Evolutionary conservation across 1,139 yeast species (phyloP), one percentile per base, ranked within the genome.

Genomic region (Pneumocystis oryctolagi): DNA sequence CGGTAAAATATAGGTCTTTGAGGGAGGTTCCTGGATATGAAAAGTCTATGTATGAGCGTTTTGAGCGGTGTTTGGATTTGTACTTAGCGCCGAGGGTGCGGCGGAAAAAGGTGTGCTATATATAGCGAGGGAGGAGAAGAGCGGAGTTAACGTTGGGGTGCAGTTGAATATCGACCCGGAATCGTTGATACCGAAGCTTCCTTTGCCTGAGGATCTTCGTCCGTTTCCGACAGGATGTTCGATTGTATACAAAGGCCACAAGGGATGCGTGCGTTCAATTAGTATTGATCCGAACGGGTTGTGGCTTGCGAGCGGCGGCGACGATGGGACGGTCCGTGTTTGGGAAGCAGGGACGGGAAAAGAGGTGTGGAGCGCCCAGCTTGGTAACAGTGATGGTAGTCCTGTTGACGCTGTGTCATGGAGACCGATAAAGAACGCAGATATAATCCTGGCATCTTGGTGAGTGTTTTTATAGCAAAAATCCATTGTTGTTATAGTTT

Each of bases 341-440:
- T 92, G 98, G 98, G 99, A 94, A 76, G 83, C 89, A 18, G 78
- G 89, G 65, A 89, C 97, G 4, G 99, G 98, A 61, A 84, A 98
- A 75, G 95, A 90, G 77, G 87, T 92, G 61, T 88, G 82, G 80
- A 80, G 83, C 66, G 78, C 12, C 37, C 37, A 8, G 2, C 2
- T 57, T 12, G 60, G 25, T 14, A 59, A 56, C 20, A 61, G 64
- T 42, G 69, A 71, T 61, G 90, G 84, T 64, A 97, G 89, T 73
- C 85, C 85, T 68, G 83, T 92, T 65, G 96, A 89, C 70, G 77
- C 83, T 61, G 77, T 92, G 60, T 88, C 85, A 70, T 92, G 99
- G 99, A 88, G 89, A 71, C 98, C 99, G 30, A 87, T 83, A 69
- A 47, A 47, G 20, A 25, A 47, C 25, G 20, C 55, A 12, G 55